phyloP scores from a whole-genome alignment of 2,329 filamentous ascomycete genomes.

The Ophiostoma ulmi region DNA sequence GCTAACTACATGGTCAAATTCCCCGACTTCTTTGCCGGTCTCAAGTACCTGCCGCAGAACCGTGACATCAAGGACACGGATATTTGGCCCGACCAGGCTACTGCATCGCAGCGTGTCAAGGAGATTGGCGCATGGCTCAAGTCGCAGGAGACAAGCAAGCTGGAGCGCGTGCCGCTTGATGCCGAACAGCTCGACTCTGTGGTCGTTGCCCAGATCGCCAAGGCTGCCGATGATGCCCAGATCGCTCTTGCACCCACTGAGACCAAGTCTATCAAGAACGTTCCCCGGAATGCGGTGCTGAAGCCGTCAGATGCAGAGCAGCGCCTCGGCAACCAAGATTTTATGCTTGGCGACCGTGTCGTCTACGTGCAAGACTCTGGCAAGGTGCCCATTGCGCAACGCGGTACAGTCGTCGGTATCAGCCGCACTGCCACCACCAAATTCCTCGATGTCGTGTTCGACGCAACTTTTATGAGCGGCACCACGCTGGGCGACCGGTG shows the following conservation, averaged over 20 bases:
- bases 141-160: conserved; percentile 80
- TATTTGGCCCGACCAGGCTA: conserved; percentile 69
- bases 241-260: conserved; percentile 50
- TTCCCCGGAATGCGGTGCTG: conserved; percentile 80
- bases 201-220: conserved; percentile 74
- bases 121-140: conserved; percentile 94
- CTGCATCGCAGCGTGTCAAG: conserved; percentile 76
- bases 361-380: conserved; percentile 90
- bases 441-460: conserved; percentile 87
- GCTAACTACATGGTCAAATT: conserved; percentile 88
- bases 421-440: conserved; percentile 79
- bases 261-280: conserved; percentile 67
- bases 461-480: conserved; percentile 93
- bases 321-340: conserved; percentile 77
- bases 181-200: conserved; percentile 94
- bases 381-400: conserved; percentile 86
- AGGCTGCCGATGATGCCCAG: conserved; percentile 58
- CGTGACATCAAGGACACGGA: conserved; percentile 80
- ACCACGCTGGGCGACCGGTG: conserved; percentile 87
- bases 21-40: conserved; percentile 88
- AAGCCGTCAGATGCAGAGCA: conserved; percentile 97
- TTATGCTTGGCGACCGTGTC: conserved; percentile 80
- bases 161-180: conserved; percentile 92
- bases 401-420: conserved; percentile 91
- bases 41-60: conserved; percentile 77